Conservation (phyloP, 2,329 filamentous ascomycete species). For the Ascosphaera apis region DNA sequence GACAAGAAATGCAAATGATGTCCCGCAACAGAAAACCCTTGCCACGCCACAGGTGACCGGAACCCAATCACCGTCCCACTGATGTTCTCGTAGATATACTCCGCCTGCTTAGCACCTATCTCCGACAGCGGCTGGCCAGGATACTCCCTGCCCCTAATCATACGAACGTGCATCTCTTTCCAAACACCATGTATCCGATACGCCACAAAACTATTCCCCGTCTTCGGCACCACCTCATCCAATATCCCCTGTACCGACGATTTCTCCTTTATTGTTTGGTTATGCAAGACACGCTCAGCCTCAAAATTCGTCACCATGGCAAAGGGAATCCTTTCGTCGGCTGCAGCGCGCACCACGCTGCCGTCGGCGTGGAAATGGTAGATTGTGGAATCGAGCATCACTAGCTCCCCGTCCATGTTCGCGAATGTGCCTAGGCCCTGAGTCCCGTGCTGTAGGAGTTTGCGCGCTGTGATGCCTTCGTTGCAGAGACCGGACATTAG, state of each 20-base stretch:
- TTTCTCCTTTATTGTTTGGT: constrained; percentile 7
- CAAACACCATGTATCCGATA: constrained; percentile 11
- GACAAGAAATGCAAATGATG: constrained; percentile 22
- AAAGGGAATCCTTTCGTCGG: constrained; percentile 18
- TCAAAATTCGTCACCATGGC: constrained; percentile 12
- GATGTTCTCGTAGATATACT: constrained; percentile 15
- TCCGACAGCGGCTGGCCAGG: constrained; percentile 12
- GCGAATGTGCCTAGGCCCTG: constrained; percentile 27
- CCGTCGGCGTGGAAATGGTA: constrained; percentile 21
- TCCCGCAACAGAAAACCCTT: constrained; percentile 19
- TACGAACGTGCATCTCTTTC: constrained; percentile 9
- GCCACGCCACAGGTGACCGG: constrained; percentile 17
- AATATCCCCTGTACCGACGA: constrained; percentile 7
- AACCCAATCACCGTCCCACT: constrained; percentile 22
- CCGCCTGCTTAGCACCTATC: constrained; percentile 18
- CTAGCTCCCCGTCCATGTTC: constrained; percentile 21
- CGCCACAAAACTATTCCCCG: constrained; percentile 11
- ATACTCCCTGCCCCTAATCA: constrained; percentile 11
- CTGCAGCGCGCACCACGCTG: constrained; percentile 12
- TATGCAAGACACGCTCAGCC: constrained; percentile 8
- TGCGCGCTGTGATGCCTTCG: constrained; percentile 23
- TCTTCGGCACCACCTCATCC: constrained; percentile 7
- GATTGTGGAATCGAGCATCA: constrained; percentile 19
- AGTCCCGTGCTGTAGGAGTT: constrained; percentile 24
- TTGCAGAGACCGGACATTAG: constrained; percentile 24